Evolutionary conservation across 371 early-diverging fungal genomes (phyloP), one percentile per base, ranked within the genome.

Genomic region (Mortierella sp.): DNA sequence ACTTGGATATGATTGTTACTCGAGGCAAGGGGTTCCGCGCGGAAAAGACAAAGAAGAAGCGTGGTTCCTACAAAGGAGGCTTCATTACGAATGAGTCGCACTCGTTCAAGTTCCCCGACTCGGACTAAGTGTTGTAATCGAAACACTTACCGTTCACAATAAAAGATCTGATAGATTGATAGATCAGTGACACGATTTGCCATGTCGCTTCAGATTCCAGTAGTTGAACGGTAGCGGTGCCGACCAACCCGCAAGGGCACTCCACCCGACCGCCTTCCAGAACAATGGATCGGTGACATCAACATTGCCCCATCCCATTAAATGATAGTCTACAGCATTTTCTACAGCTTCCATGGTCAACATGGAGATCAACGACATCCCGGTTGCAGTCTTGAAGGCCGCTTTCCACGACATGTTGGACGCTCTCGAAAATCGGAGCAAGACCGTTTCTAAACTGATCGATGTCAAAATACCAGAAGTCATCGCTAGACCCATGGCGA

Each of bases 41-140:
- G 12, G 97, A 96, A 67, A 98, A 98, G 89, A 95, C 94, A 76
- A 98, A 98, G 86, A 98, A 98, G 87, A 98, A 98, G 92, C 86
- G 94, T 48, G 98, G 98, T 12, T 90, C 93, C 38, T 98, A 98
- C 84, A 87, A 92, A 54, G 98, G 98, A 30, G 98, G 98, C 26
- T 82, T 82, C 55, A 98, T 98, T 56, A 90, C 94, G 58, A 86
- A 90, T 61, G 85, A 80, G 49, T 90, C 92, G 39, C 91, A 94
- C 72, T 95, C 95, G 26, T 94, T 95, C 84, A 98, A 98, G 82
- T 96, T 98, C 78, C 85, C 87, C 31, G 68, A 69, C 53, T 64
- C 51, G 31, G 68, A 73, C 30, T 58, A 62, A 55, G 14, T 7
- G 34, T 10, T 34, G 7, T n/a, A n/a, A n/a, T n/a, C n/a, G n/a